These are phyloP conservation scores for Cynara cardunculus DNA, from an alignment of 129 eudicot genomes.

Conservation along the genomic window DNA sequence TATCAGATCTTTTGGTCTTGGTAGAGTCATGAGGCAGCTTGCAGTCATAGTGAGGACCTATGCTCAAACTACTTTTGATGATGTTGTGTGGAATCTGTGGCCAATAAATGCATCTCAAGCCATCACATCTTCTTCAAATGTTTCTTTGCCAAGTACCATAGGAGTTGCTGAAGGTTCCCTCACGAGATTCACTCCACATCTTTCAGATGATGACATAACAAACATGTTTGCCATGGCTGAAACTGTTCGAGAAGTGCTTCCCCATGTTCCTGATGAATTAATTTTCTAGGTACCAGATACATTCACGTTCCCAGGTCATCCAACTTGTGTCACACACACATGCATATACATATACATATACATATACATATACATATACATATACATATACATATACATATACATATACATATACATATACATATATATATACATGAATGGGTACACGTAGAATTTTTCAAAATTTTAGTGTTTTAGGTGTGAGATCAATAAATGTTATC, in stretches of 20 bases:
- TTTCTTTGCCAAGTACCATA: constrained; percentile 30
- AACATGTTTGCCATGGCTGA: constrained; percentile 69
- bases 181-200: constrained; percentile 36
- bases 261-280: constrained; percentile 67
- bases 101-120: constrained; percentile 40
- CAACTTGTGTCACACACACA: background rate
- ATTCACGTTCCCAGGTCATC: too few relatives aligned
- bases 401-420: too few relatives aligned
- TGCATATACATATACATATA: too few relatives aligned
- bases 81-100: constrained; percentile 23
- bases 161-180: constrained; percentile 26
- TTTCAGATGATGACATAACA: constrained; percentile 42
- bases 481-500: too few relatives aligned
- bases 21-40: constrained; percentile 44
- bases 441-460: too few relatives aligned
- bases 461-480: too few relatives aligned
- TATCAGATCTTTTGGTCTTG: constrained; percentile 49
- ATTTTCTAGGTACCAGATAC: constrained; percentile 27
- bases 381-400: too few relatives aligned
- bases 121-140: constrained; percentile 41
- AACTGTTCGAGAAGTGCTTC: constrained; percentile 73
- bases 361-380: too few relatives aligned
- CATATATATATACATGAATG: too few relatives aligned
- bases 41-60: background rate
- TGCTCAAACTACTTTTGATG: constrained; percentile 25